A percentile compares a stretch with the other conserved stretches of the same genome.
Conservation (phyloP, 257 asterid species). For the Nicotiana knightiana region DNA sequence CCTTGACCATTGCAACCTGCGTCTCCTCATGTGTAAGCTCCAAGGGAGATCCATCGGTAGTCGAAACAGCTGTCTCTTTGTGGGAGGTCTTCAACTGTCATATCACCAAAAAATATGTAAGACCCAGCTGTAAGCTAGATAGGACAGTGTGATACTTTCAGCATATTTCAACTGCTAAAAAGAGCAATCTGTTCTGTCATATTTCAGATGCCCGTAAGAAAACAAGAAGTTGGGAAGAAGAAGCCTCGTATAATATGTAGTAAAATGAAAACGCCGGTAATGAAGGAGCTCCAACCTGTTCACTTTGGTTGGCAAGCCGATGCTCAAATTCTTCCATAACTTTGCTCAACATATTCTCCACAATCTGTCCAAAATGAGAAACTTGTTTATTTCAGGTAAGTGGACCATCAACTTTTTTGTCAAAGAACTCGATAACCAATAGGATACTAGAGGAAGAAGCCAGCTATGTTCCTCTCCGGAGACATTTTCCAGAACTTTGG, state of each 20-base stretch:
- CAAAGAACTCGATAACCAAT: neutral
- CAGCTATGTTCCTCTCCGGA: neutral
- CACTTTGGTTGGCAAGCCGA: slow-evolving; percentile 39
- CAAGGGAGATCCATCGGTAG: slow-evolving; percentile 13
- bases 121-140: neutral
- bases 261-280: neutral
- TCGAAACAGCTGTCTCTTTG: slow-evolving; percentile 17
- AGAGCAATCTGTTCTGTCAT: neutral
- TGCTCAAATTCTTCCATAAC: slow-evolving; percentile 71
- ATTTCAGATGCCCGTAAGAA: neutral
- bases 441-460: slow-evolving; percentile 4
- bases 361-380: slow-evolving; percentile 45
- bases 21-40: slow-evolving; percentile 16
- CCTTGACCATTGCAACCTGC: slow-evolving; percentile 27
- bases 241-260: neutral
- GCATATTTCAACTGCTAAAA: neutral
- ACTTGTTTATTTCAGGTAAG: slow-evolving; percentile 12
- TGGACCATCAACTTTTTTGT: slow-evolving; percentile 1
- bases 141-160: neutral
- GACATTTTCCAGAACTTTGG: neutral
- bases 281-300: slow-evolving; percentile 35
- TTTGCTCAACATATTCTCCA: slow-evolving; percentile 63
- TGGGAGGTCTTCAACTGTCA: slow-evolving; percentile 24
- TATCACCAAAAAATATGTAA: slow-evolving; percentile 3
- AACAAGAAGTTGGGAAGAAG: neutral